Conservation (phyloP, 2,329 filamentous ascomycete genomes). For the Aureobasidium sp. region DNA sequence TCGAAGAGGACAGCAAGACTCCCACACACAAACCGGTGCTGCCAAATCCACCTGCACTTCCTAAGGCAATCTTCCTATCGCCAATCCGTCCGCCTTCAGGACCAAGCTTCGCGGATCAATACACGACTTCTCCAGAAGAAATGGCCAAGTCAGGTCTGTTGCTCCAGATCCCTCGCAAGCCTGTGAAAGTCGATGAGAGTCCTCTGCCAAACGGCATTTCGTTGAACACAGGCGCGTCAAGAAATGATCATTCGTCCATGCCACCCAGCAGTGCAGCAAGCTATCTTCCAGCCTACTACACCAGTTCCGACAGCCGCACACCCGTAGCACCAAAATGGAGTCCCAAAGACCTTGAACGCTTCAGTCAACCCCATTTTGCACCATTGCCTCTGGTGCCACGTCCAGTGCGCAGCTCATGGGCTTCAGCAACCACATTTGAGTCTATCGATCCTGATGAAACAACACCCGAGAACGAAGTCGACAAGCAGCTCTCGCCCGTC, state of each 20-base stretch:
- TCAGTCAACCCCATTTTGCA: constrained; percentile 3
- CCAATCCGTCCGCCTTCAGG: background rate
- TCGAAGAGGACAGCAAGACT: constrained; percentile 28
- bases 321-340: constrained; percentile 18
- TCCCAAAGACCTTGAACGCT: constrained; percentile 1
- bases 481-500: constrained; percentile 36
- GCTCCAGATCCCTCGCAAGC: constrained; percentile 20
- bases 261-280: constrained; percentile 19
- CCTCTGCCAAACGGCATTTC: constrained; percentile 15
- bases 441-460: constrained; percentile 38
- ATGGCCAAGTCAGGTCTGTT: constrained; percentile 19
- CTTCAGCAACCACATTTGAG: constrained; percentile 40
- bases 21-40: constrained; percentile 14
- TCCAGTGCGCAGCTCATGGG: constrained; percentile 1
- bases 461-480: constrained; percentile 39
- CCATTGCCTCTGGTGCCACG: background rate
- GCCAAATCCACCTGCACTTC: background rate
- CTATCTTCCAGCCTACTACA: constrained; percentile 27
- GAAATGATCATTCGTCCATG: constrained; percentile 12
- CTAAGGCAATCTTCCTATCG: constrained; percentile 16
- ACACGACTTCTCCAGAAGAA: constrained; percentile 18
- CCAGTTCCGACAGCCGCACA: constrained; percentile 24
- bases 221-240: background rate
- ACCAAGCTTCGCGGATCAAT: constrained; percentile 16
- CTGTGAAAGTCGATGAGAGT: constrained; percentile 1